Base-by-base conservation (phyloP, 768 basidiomycete genomes). In the Saitozyma podzolica region DNA sequence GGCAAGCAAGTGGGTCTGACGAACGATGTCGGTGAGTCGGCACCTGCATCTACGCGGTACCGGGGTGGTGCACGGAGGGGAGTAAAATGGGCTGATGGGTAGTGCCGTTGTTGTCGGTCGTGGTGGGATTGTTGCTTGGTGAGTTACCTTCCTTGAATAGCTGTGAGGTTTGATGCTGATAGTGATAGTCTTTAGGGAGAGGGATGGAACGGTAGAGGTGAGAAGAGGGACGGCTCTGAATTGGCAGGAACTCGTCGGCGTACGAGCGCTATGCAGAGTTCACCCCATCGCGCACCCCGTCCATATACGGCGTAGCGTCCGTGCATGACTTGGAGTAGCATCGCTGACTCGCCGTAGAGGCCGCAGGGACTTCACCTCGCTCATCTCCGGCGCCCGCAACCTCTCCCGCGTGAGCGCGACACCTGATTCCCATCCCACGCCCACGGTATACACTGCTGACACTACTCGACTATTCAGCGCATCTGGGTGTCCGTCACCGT, bases 81-180 rank as follows among this genome's bases (percentile, higher is more conserved):
- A 29, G 29, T 29, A 29, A 29, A 29, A 29, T 29, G 29, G 45
- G 29, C 40, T 56, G 45, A 45, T 9, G 9, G 2, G 29, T 29
- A 76, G 86, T 93, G 2, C 93, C 93, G 1, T 80, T 96, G 56
- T 84, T 95, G 40, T 90, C 91, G 10, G 90, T 96, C 13, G 93
- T 95, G 68, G 92, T 94, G 56, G 93, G 92, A 68, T 83, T 96
- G 61, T 87, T 95, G 58, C 83, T 95, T 42, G 92, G 73, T 70
- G 66, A 72, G 85, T 87, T 63, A 37, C 17, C 8, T 9, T 49
- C 10, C 54, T 42, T 19, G 50, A 43, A 45, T 50, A 10, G 29
- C 11, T n/a, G 8, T n/a, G 50, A 40, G 54, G 39, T 39, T 45
- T 29, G 16, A 41, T 50, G 10, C 37, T 51, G 5, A 29, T 29